A percentile compares a stretch with the other conserved stretches of the same genome.
phyloP scores from a whole-genome alignment of 371 early-diverging fungal species.

The Lichtheimia ornata region DNA sequence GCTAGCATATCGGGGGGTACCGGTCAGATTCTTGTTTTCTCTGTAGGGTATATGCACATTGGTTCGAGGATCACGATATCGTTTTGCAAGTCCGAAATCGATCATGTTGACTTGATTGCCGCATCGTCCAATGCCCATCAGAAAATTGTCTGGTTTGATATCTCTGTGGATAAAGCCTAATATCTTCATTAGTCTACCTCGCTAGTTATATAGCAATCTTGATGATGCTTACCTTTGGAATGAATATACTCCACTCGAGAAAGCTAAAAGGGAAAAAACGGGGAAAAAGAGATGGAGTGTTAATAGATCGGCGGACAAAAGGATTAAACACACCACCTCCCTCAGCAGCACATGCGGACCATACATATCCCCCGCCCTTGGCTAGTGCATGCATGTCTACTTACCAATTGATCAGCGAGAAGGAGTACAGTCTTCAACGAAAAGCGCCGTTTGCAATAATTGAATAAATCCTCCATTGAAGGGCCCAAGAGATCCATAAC shows the following conservation, averaged over 20 bases:
- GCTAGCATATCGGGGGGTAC: slow-evolving; percentile 99
- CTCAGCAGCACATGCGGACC: not conserved
- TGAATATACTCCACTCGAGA: slow-evolving; percentile 98
- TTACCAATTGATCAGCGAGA: slow-evolving; percentile 97
- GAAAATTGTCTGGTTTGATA: slow-evolving; percentile 98
- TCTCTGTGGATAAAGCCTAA: slow-evolving; percentile 73
- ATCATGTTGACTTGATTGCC: slow-evolving; percentile 97
- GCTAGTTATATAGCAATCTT: too few relatives aligned
- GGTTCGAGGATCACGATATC: slow-evolving; percentile 92
- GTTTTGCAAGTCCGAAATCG: slow-evolving; percentile 99
- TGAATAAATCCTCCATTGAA: slow-evolving; percentile 98
- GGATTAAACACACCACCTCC: slow-evolving; percentile 4
- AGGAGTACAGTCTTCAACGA: slow-evolving; percentile 96
- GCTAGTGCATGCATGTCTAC: too few relatives aligned
- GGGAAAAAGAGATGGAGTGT: not conserved
- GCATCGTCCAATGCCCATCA: slow-evolving; percentile 95
- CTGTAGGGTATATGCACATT: slow-evolving; percentile 96
- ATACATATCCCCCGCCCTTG: not conserved
- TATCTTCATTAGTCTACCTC: not conserved
- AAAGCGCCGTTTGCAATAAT: slow-evolving; percentile 96
- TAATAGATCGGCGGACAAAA: too few relatives aligned
- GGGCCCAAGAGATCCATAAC: slow-evolving; percentile 99
- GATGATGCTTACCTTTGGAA: slow-evolving; percentile 65
- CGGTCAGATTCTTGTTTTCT: slow-evolving; percentile 98
- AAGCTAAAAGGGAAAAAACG: slow-evolving; percentile 56